Conservation (phyloP, 148 eudicot species). For the Rheum nobile region DNA sequence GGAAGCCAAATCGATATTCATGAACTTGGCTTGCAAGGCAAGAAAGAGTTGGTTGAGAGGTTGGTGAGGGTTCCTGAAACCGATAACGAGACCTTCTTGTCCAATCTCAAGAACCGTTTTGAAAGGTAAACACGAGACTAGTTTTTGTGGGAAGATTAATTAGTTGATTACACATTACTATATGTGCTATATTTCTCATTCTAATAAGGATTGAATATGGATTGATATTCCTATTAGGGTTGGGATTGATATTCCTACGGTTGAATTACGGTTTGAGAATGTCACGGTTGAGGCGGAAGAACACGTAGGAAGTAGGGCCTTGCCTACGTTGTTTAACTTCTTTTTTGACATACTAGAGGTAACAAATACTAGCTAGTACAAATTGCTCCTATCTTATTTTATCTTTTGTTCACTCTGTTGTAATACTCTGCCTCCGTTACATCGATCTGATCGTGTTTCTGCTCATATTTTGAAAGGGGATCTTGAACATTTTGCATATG, state of each 20-base stretch:
- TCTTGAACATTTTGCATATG: conserved; percentile 26
- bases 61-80: conserved; percentile 13
- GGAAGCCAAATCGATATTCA: not conserved
- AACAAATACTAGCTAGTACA: not conserved
- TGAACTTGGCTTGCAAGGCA: not conserved
- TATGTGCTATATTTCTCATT: no score
- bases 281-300: conserved; percentile 50
- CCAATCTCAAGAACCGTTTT: not conserved
- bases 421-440: no score
- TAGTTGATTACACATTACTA: no score
- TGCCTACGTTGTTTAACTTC: conserved; percentile 41
- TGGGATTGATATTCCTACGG: conserved; percentile 49
- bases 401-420: no score
- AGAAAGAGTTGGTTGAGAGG: not conserved
- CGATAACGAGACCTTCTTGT: conserved; percentile 5
- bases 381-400: no score
- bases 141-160: no score
- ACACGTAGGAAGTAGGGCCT: conserved; percentile 45
- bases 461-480: conserved; percentile 9
- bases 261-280: conserved; percentile 58
- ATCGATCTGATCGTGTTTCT: not conserved
- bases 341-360: not conserved
- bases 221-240: no score
- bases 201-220: no score
- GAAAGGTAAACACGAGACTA: conserved; percentile 18